Conservation (phyloP, 139 green algal species). For the Limnomonas spitsbergensis region DNA sequence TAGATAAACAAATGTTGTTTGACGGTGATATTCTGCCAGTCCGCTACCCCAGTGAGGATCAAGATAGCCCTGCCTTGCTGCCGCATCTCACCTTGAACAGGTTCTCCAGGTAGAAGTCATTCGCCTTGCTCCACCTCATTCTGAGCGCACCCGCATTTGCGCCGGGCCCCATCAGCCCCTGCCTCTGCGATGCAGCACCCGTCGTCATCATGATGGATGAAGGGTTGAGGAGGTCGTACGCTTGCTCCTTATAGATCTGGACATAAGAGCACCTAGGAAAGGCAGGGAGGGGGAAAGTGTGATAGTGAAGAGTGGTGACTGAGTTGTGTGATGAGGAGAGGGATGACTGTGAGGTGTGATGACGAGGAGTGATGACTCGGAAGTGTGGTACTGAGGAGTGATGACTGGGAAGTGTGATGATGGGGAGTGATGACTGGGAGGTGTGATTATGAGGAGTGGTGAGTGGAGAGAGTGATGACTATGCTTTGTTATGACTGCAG, state of each 20-base stretch:
- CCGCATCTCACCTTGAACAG: constrained; percentile 37
- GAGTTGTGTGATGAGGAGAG: background rate
- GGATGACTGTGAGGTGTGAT: background rate
- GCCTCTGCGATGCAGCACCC: background rate
- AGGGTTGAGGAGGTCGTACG: constrained; percentile 43
- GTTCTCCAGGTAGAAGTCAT: constrained; percentile 61
- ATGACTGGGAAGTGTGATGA: too few species aligned
- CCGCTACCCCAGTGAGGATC: too few species aligned
- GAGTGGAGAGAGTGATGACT: too few species aligned
- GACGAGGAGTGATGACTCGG: background rate
- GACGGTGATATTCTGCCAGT: too few species aligned
- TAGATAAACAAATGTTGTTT: too few species aligned
- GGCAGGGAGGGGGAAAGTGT: background rate
- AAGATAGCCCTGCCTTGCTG: too few species aligned
- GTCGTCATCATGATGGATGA: constrained; percentile 8
- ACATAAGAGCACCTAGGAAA: constrained; percentile 32
- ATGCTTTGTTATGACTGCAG: too few species aligned
- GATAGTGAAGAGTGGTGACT: background rate
- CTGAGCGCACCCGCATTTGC: constrained; percentile 20
- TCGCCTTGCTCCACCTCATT: constrained; percentile 44
- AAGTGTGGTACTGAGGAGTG: too few species aligned
- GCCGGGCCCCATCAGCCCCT: background rate
- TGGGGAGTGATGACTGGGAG: too few species aligned
- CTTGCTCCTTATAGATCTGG: constrained; percentile 65
- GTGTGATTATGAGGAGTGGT: too few species aligned